These are phyloP conservation scores for Trichomonascus vanleenenianus DNA, from an alignment of 805 yeast genomes.

Conservation along the genomic window DNA sequence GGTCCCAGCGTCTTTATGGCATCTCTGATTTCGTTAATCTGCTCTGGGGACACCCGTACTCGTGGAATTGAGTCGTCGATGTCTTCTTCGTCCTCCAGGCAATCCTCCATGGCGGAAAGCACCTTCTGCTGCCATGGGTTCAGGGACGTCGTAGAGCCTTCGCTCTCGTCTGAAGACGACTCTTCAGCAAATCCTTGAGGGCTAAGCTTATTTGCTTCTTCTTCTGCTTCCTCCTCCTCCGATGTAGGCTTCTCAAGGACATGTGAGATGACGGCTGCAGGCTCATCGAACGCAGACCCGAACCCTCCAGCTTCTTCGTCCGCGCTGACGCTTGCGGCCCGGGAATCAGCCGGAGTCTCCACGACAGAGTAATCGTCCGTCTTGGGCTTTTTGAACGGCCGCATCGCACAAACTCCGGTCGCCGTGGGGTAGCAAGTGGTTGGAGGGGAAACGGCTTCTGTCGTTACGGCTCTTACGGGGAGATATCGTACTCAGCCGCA, in stretches of 20 bases:
- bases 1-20: too few relatives aligned
- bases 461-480: too few relatives aligned
- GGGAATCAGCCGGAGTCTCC: background rate
- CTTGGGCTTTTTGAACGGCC: conserved; percentile 4
- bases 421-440: background rate
- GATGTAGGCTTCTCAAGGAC: background rate
- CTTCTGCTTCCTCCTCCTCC: conserved; percentile 20
- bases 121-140: conserved; percentile 15
- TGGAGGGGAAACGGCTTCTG: too few relatives aligned
- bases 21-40: conserved; percentile 27
- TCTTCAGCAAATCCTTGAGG: conserved; percentile 12
- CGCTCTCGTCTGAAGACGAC: conserved; percentile 8
- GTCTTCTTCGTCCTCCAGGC: conserved; percentile 14
- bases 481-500: too few relatives aligned
- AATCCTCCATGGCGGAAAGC: conserved; percentile 19
- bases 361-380: background rate
- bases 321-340: background rate
- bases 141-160: conserved; percentile 10
- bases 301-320: background rate
- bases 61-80: conserved; percentile 12
- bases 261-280: background rate
- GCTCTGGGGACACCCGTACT: conserved; percentile 31
- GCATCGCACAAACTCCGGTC: conserved; percentile 1
- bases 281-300: background rate
- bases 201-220: conserved; percentile 15